Evolutionary conservation across 352 stramenopile species (phyloP).

Genomic region (Phytopythium mirpurense): DNA sequence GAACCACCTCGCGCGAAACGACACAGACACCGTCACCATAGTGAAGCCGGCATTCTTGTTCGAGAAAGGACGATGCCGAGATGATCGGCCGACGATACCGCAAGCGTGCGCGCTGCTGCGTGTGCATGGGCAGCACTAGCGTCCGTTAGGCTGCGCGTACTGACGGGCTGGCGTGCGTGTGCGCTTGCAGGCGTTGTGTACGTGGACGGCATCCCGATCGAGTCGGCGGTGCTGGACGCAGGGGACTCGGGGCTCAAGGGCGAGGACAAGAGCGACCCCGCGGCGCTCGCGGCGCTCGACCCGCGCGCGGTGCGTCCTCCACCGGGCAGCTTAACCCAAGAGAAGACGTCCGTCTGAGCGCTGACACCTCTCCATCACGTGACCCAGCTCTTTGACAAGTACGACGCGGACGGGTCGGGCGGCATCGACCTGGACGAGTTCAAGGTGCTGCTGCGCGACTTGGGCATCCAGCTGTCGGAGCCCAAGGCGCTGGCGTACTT

Average conservation of each 20-base stretch:
- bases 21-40: not conserved
- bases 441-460: slow-evolving; percentile 55
- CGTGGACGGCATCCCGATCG: slow-evolving; percentile 70
- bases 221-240: slow-evolving; percentile 47
- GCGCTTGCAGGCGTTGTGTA: slow-evolving; percentile 49
- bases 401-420: slow-evolving; percentile 67
- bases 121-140: no score
- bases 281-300: slow-evolving; percentile 38
- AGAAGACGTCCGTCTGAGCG: no score
- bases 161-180: not conserved
- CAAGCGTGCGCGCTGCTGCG: slow-evolving; percentile 55
- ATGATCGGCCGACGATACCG: slow-evolving; percentile 57
- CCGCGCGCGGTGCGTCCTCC: slow-evolving; percentile 36
- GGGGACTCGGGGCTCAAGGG: slow-evolving; percentile 34
- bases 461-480: slow-evolving; percentile 53
- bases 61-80: not conserved
- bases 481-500: slow-evolving; percentile 77
- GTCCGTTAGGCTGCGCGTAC: not conserved
- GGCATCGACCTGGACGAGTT: slow-evolving; percentile 81
- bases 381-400: slow-evolving; percentile 83
- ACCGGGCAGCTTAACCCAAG: no score
- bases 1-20: slow-evolving; percentile 5
- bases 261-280: slow-evolving; percentile 34
- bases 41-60: not conserved
- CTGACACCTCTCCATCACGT: no score